A percentile compares a stretch with the other conserved stretches of the same genome.
Conservation (phyloP, 2,329 filamentous ascomycete species). For the Talaromyces sp. region DNA sequence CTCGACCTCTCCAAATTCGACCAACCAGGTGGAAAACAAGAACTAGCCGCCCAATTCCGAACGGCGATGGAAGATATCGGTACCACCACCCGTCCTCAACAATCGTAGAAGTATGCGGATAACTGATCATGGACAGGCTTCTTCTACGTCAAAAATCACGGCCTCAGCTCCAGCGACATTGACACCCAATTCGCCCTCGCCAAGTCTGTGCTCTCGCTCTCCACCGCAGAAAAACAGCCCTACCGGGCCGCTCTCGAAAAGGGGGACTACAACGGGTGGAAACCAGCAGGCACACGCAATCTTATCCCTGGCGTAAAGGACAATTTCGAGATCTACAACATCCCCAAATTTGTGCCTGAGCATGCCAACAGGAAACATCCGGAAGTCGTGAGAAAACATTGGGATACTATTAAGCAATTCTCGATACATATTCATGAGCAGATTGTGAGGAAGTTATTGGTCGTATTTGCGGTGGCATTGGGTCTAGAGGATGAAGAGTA, state of each 20-base stretch:
- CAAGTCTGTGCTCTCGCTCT: conserved; percentile 56
- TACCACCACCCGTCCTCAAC: background rate
- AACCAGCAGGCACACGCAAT: conserved; percentile 40
- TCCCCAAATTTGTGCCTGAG: conserved; percentile 53
- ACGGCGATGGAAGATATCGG: conserved; percentile 49
- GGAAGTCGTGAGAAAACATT: background rate
- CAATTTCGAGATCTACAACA: conserved; percentile 59
- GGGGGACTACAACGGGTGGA: conserved; percentile 58
- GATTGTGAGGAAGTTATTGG: conserved; percentile 46
- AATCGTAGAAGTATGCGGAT: background rate
- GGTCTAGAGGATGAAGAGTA: conserved; percentile 59
- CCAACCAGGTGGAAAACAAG: conserved; percentile 53
- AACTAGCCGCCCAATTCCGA: conserved; percentile 53
- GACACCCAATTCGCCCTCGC: conserved; percentile 61
- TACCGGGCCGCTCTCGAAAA: conserved; percentile 48
- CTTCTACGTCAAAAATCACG: conserved; percentile 63
- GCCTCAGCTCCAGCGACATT: conserved; percentile 57
- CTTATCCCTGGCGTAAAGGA: conserved; percentile 42
- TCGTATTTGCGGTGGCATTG: conserved; percentile 59
- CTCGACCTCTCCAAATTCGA: conserved; percentile 56
- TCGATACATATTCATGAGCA: conserved; percentile 25
- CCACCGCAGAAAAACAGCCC: conserved; percentile 58
- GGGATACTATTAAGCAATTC: conserved; percentile 56
- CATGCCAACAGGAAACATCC: background rate
- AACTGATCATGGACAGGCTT: conserved; percentile 41